phyloP scores from a whole-genome alignment of 2,329 filamentous ascomycete genomes.

The Colletotrichum euphorbiae region DNA sequence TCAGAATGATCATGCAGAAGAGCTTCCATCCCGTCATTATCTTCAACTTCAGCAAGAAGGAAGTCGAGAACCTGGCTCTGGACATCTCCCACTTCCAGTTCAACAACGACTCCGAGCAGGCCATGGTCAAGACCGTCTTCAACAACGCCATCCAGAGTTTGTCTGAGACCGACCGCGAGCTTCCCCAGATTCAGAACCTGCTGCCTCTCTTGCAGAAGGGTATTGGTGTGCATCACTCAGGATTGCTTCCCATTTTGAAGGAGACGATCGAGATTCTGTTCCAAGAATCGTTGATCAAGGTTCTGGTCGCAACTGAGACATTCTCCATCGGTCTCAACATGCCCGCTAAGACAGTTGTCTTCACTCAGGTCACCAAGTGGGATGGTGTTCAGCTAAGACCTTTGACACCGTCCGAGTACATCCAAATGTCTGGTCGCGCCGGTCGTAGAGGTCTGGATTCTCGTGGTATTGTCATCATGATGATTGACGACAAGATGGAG shows the following conservation, averaged over 20 bases:
- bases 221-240: constrained; percentile 97
- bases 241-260: constrained; percentile 93
- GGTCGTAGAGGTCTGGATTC: constrained; percentile 97
- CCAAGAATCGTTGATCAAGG: constrained; percentile 97
- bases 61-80: constrained; percentile 91
- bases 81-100: constrained; percentile 89
- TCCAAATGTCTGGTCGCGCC: constrained; percentile 98
- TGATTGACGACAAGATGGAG: constrained; percentile 97
- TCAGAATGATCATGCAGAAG: constrained; percentile 98
- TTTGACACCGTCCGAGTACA: constrained; percentile 94
- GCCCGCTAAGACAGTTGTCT: constrained; percentile 99
- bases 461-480: constrained; percentile 99
- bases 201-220: constrained; percentile 89
- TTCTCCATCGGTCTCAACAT: constrained; percentile 99
- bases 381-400: constrained; percentile 85
- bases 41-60: constrained; percentile 98
- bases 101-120: constrained; percentile 96
- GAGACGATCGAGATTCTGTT: constrained; percentile 99
- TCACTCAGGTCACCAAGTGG: constrained; percentile 95
- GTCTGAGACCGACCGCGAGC: constrained; percentile 87
- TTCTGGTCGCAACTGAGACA: constrained; percentile 96
- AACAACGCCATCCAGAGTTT: constrained; percentile 91
- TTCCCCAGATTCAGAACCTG: constrained; percentile 92
- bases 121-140: constrained; percentile 94
- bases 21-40: constrained; percentile 98